Evolutionary conservation across 768 basidiomycete species (phyloP).

Genomic region (Phallus indusiatus): DNA sequence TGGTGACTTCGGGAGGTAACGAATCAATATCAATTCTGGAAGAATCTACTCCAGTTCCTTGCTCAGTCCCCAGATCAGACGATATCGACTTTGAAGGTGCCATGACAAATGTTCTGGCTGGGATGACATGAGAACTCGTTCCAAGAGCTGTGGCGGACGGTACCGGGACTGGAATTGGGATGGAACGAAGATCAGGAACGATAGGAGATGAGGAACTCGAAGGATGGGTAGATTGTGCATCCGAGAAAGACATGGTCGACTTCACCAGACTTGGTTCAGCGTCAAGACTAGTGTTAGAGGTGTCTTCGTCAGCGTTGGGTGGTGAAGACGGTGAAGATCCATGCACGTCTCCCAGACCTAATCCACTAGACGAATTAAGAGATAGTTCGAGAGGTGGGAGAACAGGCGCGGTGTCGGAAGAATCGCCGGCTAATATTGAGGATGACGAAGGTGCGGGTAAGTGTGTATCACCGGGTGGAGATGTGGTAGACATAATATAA

Average conservation of each 20-base stretch:
- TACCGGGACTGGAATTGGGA: neutral
- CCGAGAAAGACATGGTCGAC: neutral
- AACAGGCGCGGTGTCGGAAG: neutral
- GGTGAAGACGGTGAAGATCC: neutral
- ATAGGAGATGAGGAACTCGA: neutral
- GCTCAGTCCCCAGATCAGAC: neutral
- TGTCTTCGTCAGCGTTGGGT: neutral
- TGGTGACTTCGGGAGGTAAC: conserved; percentile 40
- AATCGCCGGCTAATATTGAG: neutral
- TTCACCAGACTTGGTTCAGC: neutral
- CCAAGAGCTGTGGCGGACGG: neutral
- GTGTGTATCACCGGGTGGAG: neutral
- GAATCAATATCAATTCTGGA: conserved; percentile 23
- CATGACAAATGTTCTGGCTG: neutral
- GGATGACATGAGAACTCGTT: neutral
- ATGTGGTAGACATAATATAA: neutral
- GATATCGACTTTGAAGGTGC: neutral
- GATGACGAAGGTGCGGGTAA: neutral
- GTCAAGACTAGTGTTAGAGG: neutral
- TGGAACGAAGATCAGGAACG: neutral
- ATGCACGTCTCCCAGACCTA: neutral
- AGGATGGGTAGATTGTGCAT: neutral
- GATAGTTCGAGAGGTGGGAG: neutral
- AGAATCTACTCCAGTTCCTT: neutral
- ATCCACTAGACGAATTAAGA: neutral